Evolutionary conservation across 495 filamentous ascomycete species (phyloP), one percentile per base, ranked within the genome.

Genomic region (Talaromyces stipitatus): DNA sequence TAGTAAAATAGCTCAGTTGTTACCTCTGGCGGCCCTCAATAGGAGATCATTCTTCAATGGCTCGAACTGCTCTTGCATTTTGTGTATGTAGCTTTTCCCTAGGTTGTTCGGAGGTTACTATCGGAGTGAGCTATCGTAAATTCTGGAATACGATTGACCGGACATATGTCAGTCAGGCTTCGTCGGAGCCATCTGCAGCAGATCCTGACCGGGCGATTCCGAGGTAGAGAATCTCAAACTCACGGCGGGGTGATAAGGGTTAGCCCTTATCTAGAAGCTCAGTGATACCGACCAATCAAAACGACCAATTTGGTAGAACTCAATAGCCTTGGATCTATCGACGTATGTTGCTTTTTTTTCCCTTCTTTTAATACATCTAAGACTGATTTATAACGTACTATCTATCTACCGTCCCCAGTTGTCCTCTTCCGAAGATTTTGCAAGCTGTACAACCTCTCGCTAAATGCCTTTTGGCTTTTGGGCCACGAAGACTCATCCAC

Each of bases 11-110:
- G n/a, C 18, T 26, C 18, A n/a, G 43, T 0, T 4, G 18, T 10
- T 22, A 96, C 92, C 91, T 78, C 86, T 83, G 56, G 92, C 92
- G 52, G 91, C 87, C 70, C 94, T 81, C 58, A 98, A 70, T 61
- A 98, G 77, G 56, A 96, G 73, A 65, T 97, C 94, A 68, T 97
- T 98, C 72, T 90, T 82, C 63, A 97, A 73, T 33, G 90, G 86
- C 57, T 82, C 82, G 60, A 96, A 95, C 64, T 82, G 68, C 61
- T 78, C 70, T 54, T 75, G 70, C 85, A 89, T 88, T 65, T 75
- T 64, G 16, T 11, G 20, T 10, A 4, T 16, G 38, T 22, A 41
- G 29, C 20, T 14, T n/a, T 33, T 18, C 12, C 20, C 11, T 30
- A 29, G 24, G n/a, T n/a, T n/a, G n/a, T n/a, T n/a, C n/a, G n/a